phyloP scores from a whole-genome alignment of 257 asterid genomes.

The Solanum lignicaule region DNA sequence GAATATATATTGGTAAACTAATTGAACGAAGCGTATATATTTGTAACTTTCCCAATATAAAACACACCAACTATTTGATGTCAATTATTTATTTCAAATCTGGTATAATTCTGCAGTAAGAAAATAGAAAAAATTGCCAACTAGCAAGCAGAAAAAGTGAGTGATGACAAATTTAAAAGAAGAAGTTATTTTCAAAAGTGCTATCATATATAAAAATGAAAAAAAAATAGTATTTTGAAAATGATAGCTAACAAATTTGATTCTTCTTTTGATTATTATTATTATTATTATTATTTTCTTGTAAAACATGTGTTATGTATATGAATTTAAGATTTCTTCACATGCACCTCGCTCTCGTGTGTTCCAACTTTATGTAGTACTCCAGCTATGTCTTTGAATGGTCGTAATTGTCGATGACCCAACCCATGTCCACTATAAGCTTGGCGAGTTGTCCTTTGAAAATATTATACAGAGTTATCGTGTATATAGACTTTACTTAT shows the following conservation, averaged over 20 bases:
- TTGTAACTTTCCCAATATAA: neutral
- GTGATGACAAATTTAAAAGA: neutral
- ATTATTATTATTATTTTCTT: neutral
- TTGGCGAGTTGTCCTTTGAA: too few species aligned
- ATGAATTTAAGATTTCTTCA: neutral
- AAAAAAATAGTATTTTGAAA: neutral
- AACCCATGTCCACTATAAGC: neutral
- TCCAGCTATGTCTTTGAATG: neutral
- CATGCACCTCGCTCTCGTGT: neutral
- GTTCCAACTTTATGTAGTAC: neutral
- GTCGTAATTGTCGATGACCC: neutral
- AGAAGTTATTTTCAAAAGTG: neutral
- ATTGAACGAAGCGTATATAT: neutral
- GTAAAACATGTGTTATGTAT: neutral
- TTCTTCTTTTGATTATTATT: neutral
- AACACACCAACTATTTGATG: neutral
- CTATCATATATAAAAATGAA: neutral
- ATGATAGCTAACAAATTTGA: neutral
- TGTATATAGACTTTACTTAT: too few species aligned
- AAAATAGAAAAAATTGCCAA: neutral
- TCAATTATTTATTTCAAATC: neutral
- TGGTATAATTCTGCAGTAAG: neutral
- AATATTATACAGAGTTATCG: too few species aligned
- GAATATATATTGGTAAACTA: neutral
- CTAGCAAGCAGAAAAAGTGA: neutral